phyloP scores from a whole-genome alignment of 768 basidiomycete species.

The Grammothele lineata region DNA sequence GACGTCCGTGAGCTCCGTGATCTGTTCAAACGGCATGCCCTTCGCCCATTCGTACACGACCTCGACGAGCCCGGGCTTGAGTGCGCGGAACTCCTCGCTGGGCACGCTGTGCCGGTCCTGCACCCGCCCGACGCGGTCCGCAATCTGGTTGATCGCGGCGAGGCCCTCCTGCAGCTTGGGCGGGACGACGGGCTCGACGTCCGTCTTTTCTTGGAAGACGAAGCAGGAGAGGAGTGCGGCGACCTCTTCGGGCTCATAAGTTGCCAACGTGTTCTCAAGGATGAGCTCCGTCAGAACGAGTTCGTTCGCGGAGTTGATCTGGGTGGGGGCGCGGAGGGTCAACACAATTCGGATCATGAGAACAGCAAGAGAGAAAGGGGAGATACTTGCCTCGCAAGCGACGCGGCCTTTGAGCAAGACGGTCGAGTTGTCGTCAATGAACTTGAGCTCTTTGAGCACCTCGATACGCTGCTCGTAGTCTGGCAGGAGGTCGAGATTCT shows the following conservation, averaged over 20 bases:
- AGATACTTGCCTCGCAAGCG: constrained; percentile 81
- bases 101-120: constrained; percentile 79
- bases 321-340: background rate
- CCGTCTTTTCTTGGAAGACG: constrained; percentile 98
- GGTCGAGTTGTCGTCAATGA: constrained; percentile 94
- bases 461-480: constrained; percentile 95
- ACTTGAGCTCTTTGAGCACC: constrained; percentile 86
- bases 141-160: constrained; percentile 72
- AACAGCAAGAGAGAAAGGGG: background rate
- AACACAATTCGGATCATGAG: background rate
- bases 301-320: constrained; percentile 99
- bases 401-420: constrained; percentile 95
- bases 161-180: constrained; percentile 77
- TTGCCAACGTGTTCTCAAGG: constrained; percentile 88
- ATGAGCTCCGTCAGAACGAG: constrained; percentile 95
- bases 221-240: constrained; percentile 95
- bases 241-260: constrained; percentile 92
- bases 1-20: constrained; percentile 88
- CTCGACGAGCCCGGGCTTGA: constrained; percentile 91
- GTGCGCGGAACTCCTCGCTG: constrained; percentile 71
- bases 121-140: constrained; percentile 71
- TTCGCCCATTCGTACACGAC: constrained; percentile 99
- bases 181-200: constrained; percentile 79
- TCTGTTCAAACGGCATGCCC: constrained; percentile 98
- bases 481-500: constrained; percentile 93